Evolutionary conservation across 2,329 filamentous ascomycete genomes (phyloP).

Genomic region (Metarhizium guizhouense): DNA sequence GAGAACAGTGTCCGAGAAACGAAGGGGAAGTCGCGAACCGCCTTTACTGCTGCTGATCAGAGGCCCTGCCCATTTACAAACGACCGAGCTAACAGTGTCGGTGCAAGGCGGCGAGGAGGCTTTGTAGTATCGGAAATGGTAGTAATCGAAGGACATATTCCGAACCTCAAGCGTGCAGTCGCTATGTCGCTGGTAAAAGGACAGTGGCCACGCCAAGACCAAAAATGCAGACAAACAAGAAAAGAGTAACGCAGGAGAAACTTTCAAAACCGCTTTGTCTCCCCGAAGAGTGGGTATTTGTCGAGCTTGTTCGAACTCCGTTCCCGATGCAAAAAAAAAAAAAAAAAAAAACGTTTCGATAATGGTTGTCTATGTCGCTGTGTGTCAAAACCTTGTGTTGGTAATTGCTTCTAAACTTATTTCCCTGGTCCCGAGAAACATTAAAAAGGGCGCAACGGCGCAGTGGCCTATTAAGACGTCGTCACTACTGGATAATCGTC

Average conservation of each 20-base stretch:
- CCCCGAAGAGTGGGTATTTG: conserved; percentile 28
- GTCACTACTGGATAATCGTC: conserved; percentile 39
- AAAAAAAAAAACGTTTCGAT: conserved; percentile 23
- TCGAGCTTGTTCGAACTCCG: conserved; percentile 28
- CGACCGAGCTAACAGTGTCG: conserved; percentile 38
- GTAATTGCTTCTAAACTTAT: not conserved
- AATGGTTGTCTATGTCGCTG: conserved; percentile 28
- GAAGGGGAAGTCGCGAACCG: conserved; percentile 29
- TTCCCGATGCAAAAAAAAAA: conserved; percentile 29
- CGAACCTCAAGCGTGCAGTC: conserved; percentile 25
- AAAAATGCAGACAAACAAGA: conserved; percentile 17
- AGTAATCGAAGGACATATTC: conserved; percentile 17
- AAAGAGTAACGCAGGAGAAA: conserved; percentile 15
- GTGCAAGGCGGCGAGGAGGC: not conserved
- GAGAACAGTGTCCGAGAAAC: conserved; percentile 14
- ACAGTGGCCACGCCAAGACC: conserved; percentile 5
- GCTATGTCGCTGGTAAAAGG: conserved; percentile 34
- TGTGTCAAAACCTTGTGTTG: conserved; percentile 17
- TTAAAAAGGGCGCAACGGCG: not conserved
- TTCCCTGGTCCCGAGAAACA: conserved; percentile 1
- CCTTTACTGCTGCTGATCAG: conserved; percentile 27
- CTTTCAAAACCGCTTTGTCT: conserved; percentile 13
- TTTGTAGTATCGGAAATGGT: conserved; percentile 15
- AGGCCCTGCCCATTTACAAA: conserved; percentile 32
- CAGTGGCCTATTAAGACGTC: conserved; percentile 29